Conservation (phyloP, 2,329 filamentous ascomycete genomes). For the Elsinoe australis region DNA sequence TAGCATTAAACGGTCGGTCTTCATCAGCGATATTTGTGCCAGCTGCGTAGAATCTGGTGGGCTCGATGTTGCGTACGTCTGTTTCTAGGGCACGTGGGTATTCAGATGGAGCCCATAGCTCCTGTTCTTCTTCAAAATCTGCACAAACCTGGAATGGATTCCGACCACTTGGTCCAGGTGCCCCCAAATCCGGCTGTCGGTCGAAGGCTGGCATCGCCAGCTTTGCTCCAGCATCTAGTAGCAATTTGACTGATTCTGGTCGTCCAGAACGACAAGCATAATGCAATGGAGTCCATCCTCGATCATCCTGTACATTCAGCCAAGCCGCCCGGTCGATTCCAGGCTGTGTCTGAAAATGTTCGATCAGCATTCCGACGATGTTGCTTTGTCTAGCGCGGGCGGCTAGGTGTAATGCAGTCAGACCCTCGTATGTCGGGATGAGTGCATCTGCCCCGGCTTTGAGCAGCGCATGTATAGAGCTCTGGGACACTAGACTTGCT, state of each 20-base stretch:
- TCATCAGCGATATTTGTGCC: neutral
- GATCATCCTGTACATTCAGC: neutral
- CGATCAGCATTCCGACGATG: neutral
- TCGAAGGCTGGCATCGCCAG: neutral
- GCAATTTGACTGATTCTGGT: neutral
- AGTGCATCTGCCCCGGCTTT: neutral
- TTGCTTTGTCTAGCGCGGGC: neutral
- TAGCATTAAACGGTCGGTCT: neutral
- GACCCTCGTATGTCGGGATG: neutral
- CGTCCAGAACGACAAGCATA: neutral
- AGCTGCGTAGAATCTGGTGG: neutral
- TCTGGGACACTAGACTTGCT: neutral
- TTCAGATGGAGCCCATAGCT: neutral
- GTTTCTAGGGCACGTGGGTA: neutral
- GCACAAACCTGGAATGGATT: neutral
- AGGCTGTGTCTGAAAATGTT: neutral
- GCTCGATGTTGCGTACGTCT: neutral
- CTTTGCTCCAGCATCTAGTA: neutral
- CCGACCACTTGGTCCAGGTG: neutral
- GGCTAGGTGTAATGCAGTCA: neutral
- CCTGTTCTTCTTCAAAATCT: neutral
- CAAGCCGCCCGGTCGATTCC: neutral
- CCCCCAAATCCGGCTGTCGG: neutral
- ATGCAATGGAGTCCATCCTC: neutral
- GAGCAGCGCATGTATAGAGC: neutral